Evolutionary conservation across 176 grass and related monocot genomes (phyloP), one percentile per base, ranked within the genome.

Genomic region (Bonia amplexicaulis): DNA sequence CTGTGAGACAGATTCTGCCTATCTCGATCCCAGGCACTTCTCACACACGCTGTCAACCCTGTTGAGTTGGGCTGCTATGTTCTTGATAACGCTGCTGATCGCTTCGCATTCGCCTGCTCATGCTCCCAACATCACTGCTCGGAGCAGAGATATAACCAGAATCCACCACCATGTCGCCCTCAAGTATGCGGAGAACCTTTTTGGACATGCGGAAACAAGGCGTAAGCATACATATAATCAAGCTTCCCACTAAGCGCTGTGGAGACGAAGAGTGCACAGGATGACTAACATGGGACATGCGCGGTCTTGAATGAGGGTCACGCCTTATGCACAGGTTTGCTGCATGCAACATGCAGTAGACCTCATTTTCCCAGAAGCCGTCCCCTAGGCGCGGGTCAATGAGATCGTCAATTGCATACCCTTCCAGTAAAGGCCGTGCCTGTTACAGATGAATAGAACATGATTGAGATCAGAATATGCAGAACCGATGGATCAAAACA

Each of bases 131-230:
- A 4, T 87, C 91, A 15, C 87, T 92, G 77, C 89, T 79, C 11
- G 93, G 87, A 23, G 87, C 80, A 27, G 91, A 90, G 78, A 82
- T 69, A 60, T 82, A 92, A 16, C 86, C 83, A 0, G 94, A 86
- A 19, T 95, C 91, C 73, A 91, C 81, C 5, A 95, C 74, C 86
- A 92, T 85, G 63, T 99, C 91, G 11, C 91, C 89, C 31, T 99
- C 96, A 42, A 99, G 81, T 49, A 99, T 99, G 66, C 96, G 90
- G 5, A 99, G 90, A 71, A 99, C 93, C 96, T 96, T 67, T 67
- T 4, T 2, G 16, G 12, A 39, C 7, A 82, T 29, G 2, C 4
- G 9, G 1, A 1, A 2, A 27, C 3, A 53, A 73, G 0, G 5
- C 3, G 25, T 77, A 5, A 76, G 77, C 31, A 67, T n/a, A 51